Conservation (phyloP, 345 rosid species). For the Erucastrum elatum region DNA sequence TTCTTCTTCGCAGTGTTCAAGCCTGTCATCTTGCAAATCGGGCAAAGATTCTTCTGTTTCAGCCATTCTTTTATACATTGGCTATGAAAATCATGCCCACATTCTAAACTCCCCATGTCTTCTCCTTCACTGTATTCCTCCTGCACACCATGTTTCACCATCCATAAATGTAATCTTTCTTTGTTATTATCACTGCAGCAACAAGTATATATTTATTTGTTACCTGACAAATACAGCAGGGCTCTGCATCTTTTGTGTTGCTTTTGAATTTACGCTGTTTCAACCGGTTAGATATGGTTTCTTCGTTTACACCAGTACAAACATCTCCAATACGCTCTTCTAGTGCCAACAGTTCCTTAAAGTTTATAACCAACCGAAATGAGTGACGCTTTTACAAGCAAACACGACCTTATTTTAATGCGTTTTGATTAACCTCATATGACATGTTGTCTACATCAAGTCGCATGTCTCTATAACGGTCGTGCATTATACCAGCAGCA, state of each 20-base stretch:
- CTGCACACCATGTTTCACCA: constrained; percentile 42
- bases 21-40: constrained; percentile 82
- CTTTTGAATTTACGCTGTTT: constrained; percentile 47
- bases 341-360: constrained; percentile 78
- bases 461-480: constrained; percentile 94
- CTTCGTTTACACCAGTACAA: constrained; percentile 82
- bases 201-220: background rate
- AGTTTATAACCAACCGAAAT: background rate
- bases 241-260: constrained; percentile 54
- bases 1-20: constrained; percentile 47
- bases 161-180: constrained; percentile 5
- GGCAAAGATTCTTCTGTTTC: constrained; percentile 81
- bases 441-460: constrained; percentile 99
- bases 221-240: constrained; percentile 95
- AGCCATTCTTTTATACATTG: constrained; percentile 79
- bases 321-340: constrained; percentile 96
- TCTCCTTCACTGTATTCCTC: constrained; percentile 72
- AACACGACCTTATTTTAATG: background rate
- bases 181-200: background rate
- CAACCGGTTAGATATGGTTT: constrained; percentile 52
- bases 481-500: constrained; percentile 57
- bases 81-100: constrained; percentile 77
- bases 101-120: constrained; percentile 69
- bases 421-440: constrained; percentile 63
- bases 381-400: background rate